phyloP scores from a whole-genome alignment of 2,329 filamentous ascomycete genomes.

The Ophiostoma sp. region DNA sequence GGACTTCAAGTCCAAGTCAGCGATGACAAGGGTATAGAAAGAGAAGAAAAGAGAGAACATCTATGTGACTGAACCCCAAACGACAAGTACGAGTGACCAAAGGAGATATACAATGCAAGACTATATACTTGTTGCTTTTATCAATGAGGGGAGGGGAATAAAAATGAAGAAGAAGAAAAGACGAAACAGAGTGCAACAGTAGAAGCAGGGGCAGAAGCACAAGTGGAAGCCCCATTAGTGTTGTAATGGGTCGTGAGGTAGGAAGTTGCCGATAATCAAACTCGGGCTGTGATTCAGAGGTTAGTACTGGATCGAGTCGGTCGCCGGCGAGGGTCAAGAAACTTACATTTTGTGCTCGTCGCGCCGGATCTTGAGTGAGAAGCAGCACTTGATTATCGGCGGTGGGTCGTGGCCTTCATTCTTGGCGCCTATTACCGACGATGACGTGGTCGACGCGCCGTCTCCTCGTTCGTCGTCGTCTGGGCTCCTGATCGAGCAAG shows the following conservation, averaged over 20 bases:
- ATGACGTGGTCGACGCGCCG: slow-evolving; percentile 35
- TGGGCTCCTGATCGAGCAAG: slow-evolving; percentile 83
- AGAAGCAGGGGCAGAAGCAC: too few relatives aligned
- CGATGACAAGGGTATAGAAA: neutral
- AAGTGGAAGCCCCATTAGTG: slow-evolving; percentile 6
- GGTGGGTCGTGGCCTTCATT: neutral
- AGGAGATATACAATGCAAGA: neutral
- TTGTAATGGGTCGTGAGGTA: slow-evolving; percentile 66
- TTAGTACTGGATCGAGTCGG: neutral
- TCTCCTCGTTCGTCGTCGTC: slow-evolving; percentile 51
- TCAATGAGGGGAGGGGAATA: neutral
- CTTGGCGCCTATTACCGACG: neutral
- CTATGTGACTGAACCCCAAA: neutral
- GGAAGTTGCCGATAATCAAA: slow-evolving; percentile 92
- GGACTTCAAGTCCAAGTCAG: slow-evolving; percentile 8
- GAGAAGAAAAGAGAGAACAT: neutral
- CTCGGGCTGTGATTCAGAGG: slow-evolving; percentile 61
- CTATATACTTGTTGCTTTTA: slow-evolving; percentile 6
- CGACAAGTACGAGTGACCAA: neutral
- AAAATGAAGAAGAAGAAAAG: neutral
- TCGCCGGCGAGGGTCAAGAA: neutral
- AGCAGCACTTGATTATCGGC: slow-evolving; percentile 77
- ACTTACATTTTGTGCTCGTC: slow-evolving; percentile 94
- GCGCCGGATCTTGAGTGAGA: slow-evolving; percentile 92
- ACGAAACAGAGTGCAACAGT: neutral